These are phyloP conservation scores for Salvia sclarea DNA, from an alignment of 305 asterid genomes.

Conservation along the genomic window DNA sequence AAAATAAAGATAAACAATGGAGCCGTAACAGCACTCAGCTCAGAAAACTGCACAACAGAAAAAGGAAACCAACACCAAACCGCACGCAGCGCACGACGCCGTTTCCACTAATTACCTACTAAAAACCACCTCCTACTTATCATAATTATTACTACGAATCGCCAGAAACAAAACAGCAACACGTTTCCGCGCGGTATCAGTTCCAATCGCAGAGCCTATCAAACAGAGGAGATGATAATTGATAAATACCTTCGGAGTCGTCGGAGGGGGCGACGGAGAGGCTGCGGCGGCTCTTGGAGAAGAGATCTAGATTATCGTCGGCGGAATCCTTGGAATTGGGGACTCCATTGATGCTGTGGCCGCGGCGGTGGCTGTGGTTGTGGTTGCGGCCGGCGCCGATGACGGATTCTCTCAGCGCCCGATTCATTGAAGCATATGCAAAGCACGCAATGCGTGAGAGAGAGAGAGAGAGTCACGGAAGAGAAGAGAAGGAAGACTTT, in stretches of 20 bases:
- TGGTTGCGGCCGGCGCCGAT: conserved; percentile 54
- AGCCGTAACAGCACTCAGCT: conserved; percentile 4
- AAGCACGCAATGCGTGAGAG: no score
- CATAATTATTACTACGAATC: conserved; percentile 15
- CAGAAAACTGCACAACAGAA: conserved; percentile 7
- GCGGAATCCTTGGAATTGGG: conserved; percentile 40
- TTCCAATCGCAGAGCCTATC: no score
- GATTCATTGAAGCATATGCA: conserved; percentile 65
- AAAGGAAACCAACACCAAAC: conserved; percentile 1
- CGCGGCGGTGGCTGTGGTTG: conserved; percentile 78
- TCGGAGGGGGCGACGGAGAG: conserved; percentile 61
- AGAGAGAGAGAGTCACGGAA: neutral
- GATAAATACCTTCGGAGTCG: conserved; percentile 56
- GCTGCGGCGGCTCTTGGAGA: conserved; percentile 78
- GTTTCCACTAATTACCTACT: conserved; percentile 22
- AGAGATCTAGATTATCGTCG: conserved; percentile 75
- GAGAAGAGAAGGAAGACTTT: no score
- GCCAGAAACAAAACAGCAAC: no score
- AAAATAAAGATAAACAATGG: no score
- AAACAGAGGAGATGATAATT: neutral
- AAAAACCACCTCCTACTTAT: conserved; percentile 10
- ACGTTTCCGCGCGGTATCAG: no score
- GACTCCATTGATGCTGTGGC: conserved; percentile 54
- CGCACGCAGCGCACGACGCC: conserved; percentile 34
- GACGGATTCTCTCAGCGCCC: conserved; percentile 62